Evolutionary conservation across 1,139 yeast species (phyloP), one percentile per base, ranked within the genome.

Genomic region (Debaryomyces robertsiae): DNA sequence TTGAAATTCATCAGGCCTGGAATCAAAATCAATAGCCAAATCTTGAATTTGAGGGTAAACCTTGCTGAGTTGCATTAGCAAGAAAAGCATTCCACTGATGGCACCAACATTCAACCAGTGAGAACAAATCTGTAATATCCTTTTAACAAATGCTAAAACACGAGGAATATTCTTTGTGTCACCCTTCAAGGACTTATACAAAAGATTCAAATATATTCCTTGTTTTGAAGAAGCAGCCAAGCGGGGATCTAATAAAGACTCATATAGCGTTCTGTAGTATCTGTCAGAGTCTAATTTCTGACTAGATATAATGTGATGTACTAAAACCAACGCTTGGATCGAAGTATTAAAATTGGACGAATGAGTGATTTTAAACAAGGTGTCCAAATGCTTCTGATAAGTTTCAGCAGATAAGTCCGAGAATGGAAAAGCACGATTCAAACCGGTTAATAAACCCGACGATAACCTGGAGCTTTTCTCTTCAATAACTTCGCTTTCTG

Each of bases 361-460:
- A 61, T 93, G 98, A 2, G 98, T 91, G 56, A 93, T 91, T 56
- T 81, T 81, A 72, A 85, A 94, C 44, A 93, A 69, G 0, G 95
- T 85, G 55, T 89, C 84, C 57, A 91, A 73, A 65, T 94, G 98
- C 47, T 76, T 72, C 48, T 82, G 81, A 61, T 88, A 91, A 6
- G 81, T 77, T 15, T 81, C 82, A 39, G 81, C 74, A 6, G 95
- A 86, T 43, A 94, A 72, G 46, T 80, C 76, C 1, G 96, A 83
- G 60, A 88, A 93, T 43, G 98, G 98, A 73, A 88, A 91, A 1
- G 98, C 94, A 67, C 99, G 85, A 62, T 94, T 94, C 46, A 93
- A 79, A 49, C 99, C 99, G 2, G 98, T 90, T 49, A 93, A 78
- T 45, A 94, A 77, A 15, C 96, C 97, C 27, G 96, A 84, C 53